A percentile compares a stretch with the other conserved stretches of the same genome.
Evolutionary conservation across 768 basidiomycete species (phyloP).

Genomic region (Dioszegia hungarica): DNA sequence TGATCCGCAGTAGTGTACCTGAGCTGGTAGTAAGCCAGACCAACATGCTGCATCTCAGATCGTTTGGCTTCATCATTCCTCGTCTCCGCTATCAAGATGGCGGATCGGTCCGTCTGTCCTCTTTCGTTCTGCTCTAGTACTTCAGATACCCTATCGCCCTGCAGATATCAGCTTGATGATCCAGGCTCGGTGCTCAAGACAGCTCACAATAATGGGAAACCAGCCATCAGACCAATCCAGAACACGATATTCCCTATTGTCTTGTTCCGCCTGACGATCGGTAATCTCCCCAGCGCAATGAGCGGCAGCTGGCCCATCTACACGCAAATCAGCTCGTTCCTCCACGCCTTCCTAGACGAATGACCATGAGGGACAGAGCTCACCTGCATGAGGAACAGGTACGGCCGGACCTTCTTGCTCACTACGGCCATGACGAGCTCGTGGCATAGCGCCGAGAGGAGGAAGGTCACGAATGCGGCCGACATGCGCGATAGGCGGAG

Average conservation of each 20-base stretch:
- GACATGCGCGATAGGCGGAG: slow-evolving; percentile 67
- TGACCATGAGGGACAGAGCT: slow-evolving; percentile 16
- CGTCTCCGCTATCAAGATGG: too few relatives aligned
- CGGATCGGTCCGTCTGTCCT: too few relatives aligned
- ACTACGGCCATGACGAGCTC: slow-evolving; percentile 96
- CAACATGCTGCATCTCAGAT: too few relatives aligned
- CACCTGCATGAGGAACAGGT: slow-evolving; percentile 73
- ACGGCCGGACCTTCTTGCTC: slow-evolving; percentile 84
- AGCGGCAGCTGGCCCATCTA: slow-evolving; percentile 90
- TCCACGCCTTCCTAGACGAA: background rate
- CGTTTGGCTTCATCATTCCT: background rate
- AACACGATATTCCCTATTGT: slow-evolving; percentile 70
- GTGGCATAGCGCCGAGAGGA: slow-evolving; percentile 81
- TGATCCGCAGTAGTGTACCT: too few relatives aligned
- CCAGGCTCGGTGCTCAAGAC: background rate
- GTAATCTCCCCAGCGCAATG: slow-evolving; percentile 72
- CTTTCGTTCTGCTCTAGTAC: too few relatives aligned
- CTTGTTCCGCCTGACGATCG: slow-evolving; percentile 73
- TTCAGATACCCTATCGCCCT: slow-evolving; percentile 16
- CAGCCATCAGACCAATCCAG: slow-evolving; percentile 78
- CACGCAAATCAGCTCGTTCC: slow-evolving; percentile 9
- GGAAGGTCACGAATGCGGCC: slow-evolving; percentile 91
- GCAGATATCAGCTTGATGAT: background rate
- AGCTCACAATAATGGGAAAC: slow-evolving; percentile 74
- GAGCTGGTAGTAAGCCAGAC: too few relatives aligned